Percentiles rank a stretch among this genome's conserved stretches.
Conservation (phyloP, 148 eudicot genomes). For the Salicornia ramosissima region DNA sequence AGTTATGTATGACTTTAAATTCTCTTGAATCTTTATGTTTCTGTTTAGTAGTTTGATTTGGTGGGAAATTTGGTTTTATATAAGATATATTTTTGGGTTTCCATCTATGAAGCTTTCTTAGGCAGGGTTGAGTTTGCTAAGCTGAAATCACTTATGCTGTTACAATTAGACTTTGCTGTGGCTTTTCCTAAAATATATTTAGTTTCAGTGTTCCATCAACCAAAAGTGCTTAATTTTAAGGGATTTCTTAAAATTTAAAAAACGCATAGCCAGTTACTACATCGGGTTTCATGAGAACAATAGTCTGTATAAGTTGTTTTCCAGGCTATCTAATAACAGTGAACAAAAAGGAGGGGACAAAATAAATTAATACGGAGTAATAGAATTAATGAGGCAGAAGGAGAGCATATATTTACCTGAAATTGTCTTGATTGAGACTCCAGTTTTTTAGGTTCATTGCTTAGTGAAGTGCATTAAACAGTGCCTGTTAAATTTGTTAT, state of each 20-base stretch:
- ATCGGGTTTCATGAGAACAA: background rate
- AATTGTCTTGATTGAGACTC: background rate
- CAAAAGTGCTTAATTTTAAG: background rate
- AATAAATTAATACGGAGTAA: no score
- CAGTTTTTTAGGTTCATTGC: background rate
- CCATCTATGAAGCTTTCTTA: background rate
- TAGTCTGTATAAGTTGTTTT: background rate
- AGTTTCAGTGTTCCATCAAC: background rate
- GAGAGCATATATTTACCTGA: background rate
- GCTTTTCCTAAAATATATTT: background rate
- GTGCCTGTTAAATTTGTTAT: conserved; percentile 6
- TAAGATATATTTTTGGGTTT: background rate
- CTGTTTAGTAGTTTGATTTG: background rate
- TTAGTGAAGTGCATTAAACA: conserved; percentile 12
- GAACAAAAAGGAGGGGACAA: no score
- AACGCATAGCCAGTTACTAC: no score
- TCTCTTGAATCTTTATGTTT: background rate
- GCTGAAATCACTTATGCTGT: background rate
- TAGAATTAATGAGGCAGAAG: background rate
- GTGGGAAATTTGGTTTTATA: background rate
- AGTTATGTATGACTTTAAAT: conserved; percentile 17
- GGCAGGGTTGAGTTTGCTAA: background rate
- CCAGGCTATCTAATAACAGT: background rate
- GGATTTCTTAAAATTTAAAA: no score
- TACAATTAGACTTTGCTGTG: background rate